These are phyloP conservation scores for Garcia nutans DNA, from an alignment of 345 rosid genomes.

Conservation along the genomic window DNA sequence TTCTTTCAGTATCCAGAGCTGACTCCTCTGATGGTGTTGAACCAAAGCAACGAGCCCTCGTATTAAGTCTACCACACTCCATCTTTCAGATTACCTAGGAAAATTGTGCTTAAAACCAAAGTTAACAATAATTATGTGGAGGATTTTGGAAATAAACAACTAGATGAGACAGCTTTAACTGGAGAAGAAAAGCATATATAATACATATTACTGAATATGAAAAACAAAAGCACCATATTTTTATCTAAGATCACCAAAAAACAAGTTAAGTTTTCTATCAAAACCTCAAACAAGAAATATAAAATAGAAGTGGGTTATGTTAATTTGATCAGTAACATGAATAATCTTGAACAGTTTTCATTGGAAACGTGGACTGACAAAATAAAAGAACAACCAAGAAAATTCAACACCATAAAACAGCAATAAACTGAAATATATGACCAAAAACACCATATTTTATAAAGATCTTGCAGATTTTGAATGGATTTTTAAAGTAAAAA, in stretches of 20 bases:
- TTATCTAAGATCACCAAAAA: not conserved
- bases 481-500: too few species aligned
- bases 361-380: not conserved
- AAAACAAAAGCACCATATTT: not conserved
- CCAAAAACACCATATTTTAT: too few species aligned
- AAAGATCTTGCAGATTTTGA: too few species aligned
- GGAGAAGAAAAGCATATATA: not conserved
- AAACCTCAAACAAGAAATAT: not conserved
- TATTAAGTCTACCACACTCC: constrained; percentile 45
- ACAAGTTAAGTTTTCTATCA: not conserved
- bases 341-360: not conserved
- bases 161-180: not conserved
- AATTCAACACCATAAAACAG: too few species aligned
- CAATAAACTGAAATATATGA: too few species aligned
- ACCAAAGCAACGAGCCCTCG: constrained; percentile 50
- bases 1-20: constrained; percentile 65
- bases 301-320: not conserved
- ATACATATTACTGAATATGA: not conserved
- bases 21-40: constrained; percentile 69
- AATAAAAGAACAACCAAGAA: too few species aligned
- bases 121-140: not conserved
- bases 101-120: not conserved
- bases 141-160: not conserved
- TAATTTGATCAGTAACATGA: not conserved
- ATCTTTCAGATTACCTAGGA: constrained; percentile 27